Evolutionary conservation across 2,329 filamentous ascomycete genomes (phyloP), one percentile per base, ranked within the genome.

Genomic region (Aureobasidium sp.): DNA sequence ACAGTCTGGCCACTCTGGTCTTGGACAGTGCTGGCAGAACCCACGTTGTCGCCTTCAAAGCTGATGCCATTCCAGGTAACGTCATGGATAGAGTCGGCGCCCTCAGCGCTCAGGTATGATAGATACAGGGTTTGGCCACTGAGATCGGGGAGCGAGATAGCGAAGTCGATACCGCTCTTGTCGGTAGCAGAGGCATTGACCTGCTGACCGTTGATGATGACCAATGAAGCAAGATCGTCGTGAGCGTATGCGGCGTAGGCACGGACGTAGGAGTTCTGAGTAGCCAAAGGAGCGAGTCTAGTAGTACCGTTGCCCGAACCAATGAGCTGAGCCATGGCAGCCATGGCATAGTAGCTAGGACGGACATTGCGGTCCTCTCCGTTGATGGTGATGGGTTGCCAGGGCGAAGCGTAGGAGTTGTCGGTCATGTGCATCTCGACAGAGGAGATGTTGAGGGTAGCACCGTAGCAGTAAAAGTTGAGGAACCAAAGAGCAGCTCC

Each of bases 401-500:
- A 81, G 2, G 78, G 76, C 60, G 74, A 74, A 7, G 78, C 76
- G 64, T 77, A 77, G 62, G 78, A 79, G 67, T 79, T 79, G 67
- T 79, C 77, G 10, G 78, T 81, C 78, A 81, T 80, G 71, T 81
- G 79, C 72, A 81, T 76, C 63, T 79, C 73, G 2, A 81, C 77
- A 9, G 75, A 75, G 0, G 73, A 69, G 55, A 81, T 74, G 62
- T 77, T 77, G 42, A 79, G 71, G 6, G 74, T 74, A 8, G 79
- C 77, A 4, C 75, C 70, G 67, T 80, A 81, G 15, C 78, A 70
- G 63, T 79, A 74, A 69, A 80, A 81, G 69, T 81, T 81, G 54
- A 81, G 71, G 10, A 76, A 76, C 78, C 78, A 81, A 17, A 81
- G 70, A 17, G 77, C 72, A n/a, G 77, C 74, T 38, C 75, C 78